Evolutionary conservation across 495 filamentous ascomycete genomes (phyloP), one percentile per base, ranked within the genome.

Genomic region (Aspergillus bridgeri): DNA sequence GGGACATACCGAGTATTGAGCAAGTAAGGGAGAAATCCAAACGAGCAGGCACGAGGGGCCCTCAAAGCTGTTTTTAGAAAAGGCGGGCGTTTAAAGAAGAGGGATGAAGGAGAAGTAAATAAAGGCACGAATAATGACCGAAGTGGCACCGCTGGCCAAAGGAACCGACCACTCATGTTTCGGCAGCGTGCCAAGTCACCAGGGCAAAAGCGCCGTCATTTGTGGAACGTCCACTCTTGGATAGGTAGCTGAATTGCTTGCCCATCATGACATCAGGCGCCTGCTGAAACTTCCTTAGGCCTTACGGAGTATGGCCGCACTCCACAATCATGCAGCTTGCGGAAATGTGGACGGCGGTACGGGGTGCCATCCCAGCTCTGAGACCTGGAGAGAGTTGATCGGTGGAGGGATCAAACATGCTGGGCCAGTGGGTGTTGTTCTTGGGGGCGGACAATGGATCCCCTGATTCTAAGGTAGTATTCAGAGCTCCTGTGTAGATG

Each of bases 181-280:
- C 51, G 33, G 23, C 15, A 20, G n/a, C 51, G 22, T 38, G 52
- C 63, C 56, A 65, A 62, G 59, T 53, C 44, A 47, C 22, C 22
- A 52, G 50, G 42, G 50, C 38, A 57, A 29, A 57, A 29, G 43
- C 54, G 57, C 52, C 54, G 24, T 33, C 17, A 48, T 51, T 56
- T 42, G 60, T 59, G 57, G 64, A 53, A 66, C 1, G 33, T 38
- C n/a, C n/a, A n/a, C n/a, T n/a, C n/a, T n/a, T n/a, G n/a, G n/a
- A n/a, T n/a, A n/a, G n/a, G n/a, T n/a, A n/a, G n/a, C n/a, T n/a
- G n/a, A n/a, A n/a, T n/a, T n/a, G n/a, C n/a, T n/a, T n/a, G n/a
- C 58, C 55, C 58, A 52, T 53, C 60, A 75, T 75, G 74, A 76
- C 74, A 76, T 76, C 72, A 76, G 60, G 74, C 72, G 74, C 68